Percentiles rank a stretch among this genome's conserved stretches.
These are phyloP conservation scores for Stevia rebaudiana DNA, from an alignment of 140 eudicot genomes.

Conservation along the genomic window DNA sequence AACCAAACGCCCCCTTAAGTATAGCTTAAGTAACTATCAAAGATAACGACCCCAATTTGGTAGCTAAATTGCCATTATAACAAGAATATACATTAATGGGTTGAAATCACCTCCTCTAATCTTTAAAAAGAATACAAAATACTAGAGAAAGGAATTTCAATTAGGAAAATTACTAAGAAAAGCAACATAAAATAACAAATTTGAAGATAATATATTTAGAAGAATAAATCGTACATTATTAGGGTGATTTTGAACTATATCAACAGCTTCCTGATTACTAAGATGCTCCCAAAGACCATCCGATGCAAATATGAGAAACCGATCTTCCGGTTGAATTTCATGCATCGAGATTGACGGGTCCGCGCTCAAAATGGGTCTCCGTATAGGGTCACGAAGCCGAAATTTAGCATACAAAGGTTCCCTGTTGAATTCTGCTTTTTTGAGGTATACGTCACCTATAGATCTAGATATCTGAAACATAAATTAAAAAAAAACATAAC, in stretches of 20 bases:
- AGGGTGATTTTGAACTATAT: slow-evolving; percentile 50
- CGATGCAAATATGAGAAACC: slow-evolving; percentile 60
- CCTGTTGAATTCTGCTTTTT: slow-evolving; percentile 54
- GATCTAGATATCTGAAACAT: slow-evolving; percentile 55
- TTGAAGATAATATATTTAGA: background rate
- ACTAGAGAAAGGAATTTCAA: background rate
- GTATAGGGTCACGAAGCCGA: slow-evolving; percentile 46
- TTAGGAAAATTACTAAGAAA: background rate
- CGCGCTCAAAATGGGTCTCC: slow-evolving; percentile 41
- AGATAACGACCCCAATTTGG: too few species aligned
- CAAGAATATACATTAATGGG: too few species aligned
- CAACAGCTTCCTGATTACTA: slow-evolving; percentile 64
- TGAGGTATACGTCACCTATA: slow-evolving; percentile 55
- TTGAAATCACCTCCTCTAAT: too few species aligned
- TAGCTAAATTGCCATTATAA: too few species aligned
- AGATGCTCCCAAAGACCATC: slow-evolving; percentile 78
- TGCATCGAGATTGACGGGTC: slow-evolving; percentile 50
- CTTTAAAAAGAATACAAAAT: too few species aligned
- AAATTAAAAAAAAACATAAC: slow-evolving; percentile 2
- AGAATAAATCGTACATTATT: slow-evolving; percentile 30
- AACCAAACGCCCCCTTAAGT: too few species aligned
- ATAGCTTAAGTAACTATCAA: too few species aligned
- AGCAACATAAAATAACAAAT: too few species aligned
- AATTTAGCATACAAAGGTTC: slow-evolving; percentile 50
- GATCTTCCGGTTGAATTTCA: slow-evolving; percentile 49